Base-by-base conservation (phyloP, 2,329 filamentous ascomycete species). In the Nemania sp. region DNA sequence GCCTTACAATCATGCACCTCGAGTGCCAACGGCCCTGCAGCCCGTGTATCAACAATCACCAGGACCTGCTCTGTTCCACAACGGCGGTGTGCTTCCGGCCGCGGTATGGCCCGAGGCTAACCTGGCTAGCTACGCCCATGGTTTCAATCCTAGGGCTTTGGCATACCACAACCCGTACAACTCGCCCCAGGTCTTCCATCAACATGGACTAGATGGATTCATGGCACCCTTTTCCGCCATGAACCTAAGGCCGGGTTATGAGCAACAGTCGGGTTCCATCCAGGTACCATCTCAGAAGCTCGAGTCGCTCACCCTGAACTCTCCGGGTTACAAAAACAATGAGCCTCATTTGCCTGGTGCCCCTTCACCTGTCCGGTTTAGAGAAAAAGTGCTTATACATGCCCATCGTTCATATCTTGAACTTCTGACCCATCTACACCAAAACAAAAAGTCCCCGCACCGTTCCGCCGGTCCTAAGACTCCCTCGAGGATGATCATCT, bases 331-430 rank as follows among this genome's bases (percentile, higher is more conserved):
- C 62, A 65, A 70, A 26, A 54, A 59, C 15, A 64, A 67, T 27
- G 64, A 68, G n/a, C 45, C 68, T 24, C 68, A 62, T 10, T 35
- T 70, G 11, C 67, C 70, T 11, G 79, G 78, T 6, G 67, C 62
- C 20, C 68, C 76, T 18, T 75, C 79, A 3, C 78, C 79, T 18
- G 62, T 76, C 18, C 80, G 80, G 8, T 93, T 93, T 75, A 90
- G 89, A 71, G 91, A 93, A 70, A 90, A 88, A 70, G 87, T 88
- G 2, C 80, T 94, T 26, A 83, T 86, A 15, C 90, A 89, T 80
- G 92, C 92, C n/a, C 90, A 94, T 77, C 85, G 85, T 71, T 87
- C 90, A 35, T 94, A 94, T 78, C 83, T 92, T 55, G 90, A 93
- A 70, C 84, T 95, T 7, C 81, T 94, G 3, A 81, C 88, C 10